A percentile compares a stretch with the other conserved stretches of the same genome.
phyloP scores from a whole-genome alignment of 305 asterid species.

The Solanum hybrid region DNA sequence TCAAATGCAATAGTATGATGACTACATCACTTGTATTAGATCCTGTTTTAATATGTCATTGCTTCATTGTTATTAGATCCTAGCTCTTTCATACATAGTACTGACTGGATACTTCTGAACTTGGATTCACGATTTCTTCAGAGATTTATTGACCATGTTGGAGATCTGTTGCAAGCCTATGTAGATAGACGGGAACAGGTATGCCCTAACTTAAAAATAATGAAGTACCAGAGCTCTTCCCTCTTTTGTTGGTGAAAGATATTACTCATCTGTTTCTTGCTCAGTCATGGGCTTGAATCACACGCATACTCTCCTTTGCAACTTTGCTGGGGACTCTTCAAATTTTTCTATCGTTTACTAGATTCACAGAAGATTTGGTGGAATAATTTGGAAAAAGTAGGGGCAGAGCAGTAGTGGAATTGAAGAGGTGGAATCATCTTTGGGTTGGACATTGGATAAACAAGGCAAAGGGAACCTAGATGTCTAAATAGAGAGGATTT shows the following conservation, averaged over 20 bases:
- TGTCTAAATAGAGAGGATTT: neutral
- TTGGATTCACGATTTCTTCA: conserved; percentile 22
- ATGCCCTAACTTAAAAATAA: conserved; percentile 7
- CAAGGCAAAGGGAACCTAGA: neutral
- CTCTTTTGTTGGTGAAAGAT: neutral
- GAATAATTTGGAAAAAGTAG: neutral
- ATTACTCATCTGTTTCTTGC: neutral
- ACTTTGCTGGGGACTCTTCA: neutral
- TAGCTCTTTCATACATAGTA: neutral
- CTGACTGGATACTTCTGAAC: neutral
- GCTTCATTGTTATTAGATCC: neutral
- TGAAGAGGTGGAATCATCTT: neutral
- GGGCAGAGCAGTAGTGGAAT: neutral
- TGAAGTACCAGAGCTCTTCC: neutral
- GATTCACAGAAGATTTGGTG: neutral
- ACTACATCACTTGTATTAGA: neutral
- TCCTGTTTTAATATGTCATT: neutral
- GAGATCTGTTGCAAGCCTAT: conserved; percentile 92
- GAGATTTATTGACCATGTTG: conserved; percentile 92
- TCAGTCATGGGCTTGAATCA: neutral
- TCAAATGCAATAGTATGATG: conserved; percentile 85
- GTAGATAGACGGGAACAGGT: conserved; percentile 99
- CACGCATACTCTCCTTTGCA: neutral
- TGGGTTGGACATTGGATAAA: neutral
- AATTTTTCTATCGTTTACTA: neutral